Base-by-base conservation (phyloP, 2,329 filamentous ascomycete genomes). In the Cladosporium sp. region DNA sequence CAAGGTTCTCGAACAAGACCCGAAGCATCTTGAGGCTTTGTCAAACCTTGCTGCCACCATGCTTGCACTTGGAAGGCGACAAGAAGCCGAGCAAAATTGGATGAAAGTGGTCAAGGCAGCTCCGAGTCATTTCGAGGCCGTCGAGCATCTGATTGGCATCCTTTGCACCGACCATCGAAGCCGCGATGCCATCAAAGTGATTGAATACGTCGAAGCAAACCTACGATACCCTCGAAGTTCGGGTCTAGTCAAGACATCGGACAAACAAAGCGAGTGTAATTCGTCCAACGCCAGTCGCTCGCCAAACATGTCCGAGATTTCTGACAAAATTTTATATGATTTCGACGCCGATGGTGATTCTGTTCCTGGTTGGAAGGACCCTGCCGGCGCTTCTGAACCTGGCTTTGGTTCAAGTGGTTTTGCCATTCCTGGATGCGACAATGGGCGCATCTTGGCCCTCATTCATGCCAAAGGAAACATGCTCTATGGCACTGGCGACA, bases 381-480 rank as follows among this genome's bases (percentile, higher is more conserved):
- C 68, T 32, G 62, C 69, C 22, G 69, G 69, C 35, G 66, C 68
- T 5, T 69, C 67, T 38, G 71, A 75, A 55, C 72, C 72, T 36
- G 75, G 85, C 0, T 90, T 86, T 63, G 86, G 83, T 1, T 85
- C 84, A 3, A 93, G 88, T 66, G 91, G 90, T 13, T 97, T 95
- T 67, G 80, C 83, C 12, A 84, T 98, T 38, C 80, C 90, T 4
- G 90, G 85, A 2, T 82, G 79, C 38, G 93, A 98, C 58, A 97
- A 96, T 64, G 93, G 92, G 7, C 82, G 93, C 53, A 89, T 98
- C 62, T 78, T 98, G 38, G 87, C 90, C n/a, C 77, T 98, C 13
- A 83, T 97, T 35, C 93, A 98, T 69, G 91, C 92, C 16, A 98
- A 97, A 68, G 93, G 92, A n/a, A 97, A 97, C 55, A 94, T 97